Conservation (phyloP, 2,329 filamentous ascomycete species). For the Knoxdaviesia proteae region DNA sequence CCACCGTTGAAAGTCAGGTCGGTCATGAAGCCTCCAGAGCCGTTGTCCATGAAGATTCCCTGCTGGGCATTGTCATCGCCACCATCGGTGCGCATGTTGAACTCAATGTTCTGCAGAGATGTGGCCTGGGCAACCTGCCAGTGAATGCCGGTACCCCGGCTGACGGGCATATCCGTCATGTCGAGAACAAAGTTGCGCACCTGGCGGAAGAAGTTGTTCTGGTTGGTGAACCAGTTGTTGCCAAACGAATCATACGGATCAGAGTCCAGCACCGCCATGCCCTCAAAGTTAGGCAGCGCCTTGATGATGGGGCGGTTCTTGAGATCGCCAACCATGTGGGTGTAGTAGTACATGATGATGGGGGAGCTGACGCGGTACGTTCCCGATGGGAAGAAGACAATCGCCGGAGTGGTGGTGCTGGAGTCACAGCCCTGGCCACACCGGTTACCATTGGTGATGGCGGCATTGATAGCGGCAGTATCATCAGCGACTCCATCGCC, state of each 20-base stretch:
- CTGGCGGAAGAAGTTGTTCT: conserved; percentile 70
- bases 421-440: conserved; percentile 72
- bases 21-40: conserved; percentile 65
- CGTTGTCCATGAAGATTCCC: conserved; percentile 72
- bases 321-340: conserved; percentile 74
- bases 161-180: conserved; percentile 40
- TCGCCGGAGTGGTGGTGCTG: conserved; percentile 58
- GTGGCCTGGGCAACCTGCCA: conserved; percentile 77
- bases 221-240: conserved; percentile 58
- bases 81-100: conserved; percentile 54
- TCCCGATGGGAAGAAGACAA: conserved; percentile 82
- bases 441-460: conserved; percentile 56
- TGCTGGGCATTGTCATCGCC: conserved; percentile 45
- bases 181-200: conserved; percentile 69
- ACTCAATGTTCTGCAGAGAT: conserved; percentile 59
- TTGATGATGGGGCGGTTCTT: conserved; percentile 53
- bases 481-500: conserved; percentile 58
- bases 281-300: conserved; percentile 50
- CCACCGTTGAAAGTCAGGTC: conserved; percentile 73
- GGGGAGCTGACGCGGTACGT: conserved; percentile 67
- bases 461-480: conserved; percentile 69
- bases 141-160: conserved; percentile 50
- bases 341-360: conserved; percentile 78
- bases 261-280: conserved; percentile 76
- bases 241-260: conserved; percentile 59